phyloP scores from a whole-genome alignment of 116 monocot genomes.

The Dioscorea cayenensis region DNA sequence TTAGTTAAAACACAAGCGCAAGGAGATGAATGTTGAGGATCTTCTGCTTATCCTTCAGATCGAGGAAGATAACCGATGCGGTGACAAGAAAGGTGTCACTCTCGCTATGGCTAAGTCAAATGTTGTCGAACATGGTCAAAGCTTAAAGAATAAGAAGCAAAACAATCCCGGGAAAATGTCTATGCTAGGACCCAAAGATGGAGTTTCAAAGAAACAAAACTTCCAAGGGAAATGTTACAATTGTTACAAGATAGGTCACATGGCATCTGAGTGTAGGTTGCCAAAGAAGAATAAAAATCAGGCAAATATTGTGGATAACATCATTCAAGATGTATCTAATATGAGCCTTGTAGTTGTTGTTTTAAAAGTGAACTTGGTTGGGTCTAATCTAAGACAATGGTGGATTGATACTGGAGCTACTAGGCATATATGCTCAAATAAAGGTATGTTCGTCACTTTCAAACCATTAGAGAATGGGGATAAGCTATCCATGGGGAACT shows the following conservation, averaged over 20 bases:
- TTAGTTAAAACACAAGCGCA: conserved; percentile 4
- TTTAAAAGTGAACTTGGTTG: neutral
- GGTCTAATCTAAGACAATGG: neutral
- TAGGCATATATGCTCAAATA: neutral
- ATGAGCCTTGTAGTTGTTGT: no score
- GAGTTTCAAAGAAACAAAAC: no score
- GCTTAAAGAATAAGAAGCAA: neutral
- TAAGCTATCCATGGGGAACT: conserved; percentile 2
- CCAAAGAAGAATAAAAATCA: neutral
- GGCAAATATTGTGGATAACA: neutral
- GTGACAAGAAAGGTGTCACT: neutral
- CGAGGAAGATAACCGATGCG: neutral
- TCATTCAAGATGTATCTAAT: no score
- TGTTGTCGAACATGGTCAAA: neutral
- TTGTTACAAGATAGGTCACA: neutral
- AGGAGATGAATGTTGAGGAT: conserved; percentile 4
- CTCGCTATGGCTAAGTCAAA: neutral
- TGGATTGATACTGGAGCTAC: neutral
- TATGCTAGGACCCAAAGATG: neutral
- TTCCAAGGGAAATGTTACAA: no score
- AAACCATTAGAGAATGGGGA: no score
- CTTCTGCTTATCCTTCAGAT: neutral
- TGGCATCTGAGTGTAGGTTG: neutral
- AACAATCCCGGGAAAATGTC: neutral
- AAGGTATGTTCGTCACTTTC: neutral